Percentiles rank a stretch among this genome's conserved stretches.
Evolutionary conservation across 139 green algal genomes (phyloP).

Genomic region (Raphidocelis subcapitata): DNA sequence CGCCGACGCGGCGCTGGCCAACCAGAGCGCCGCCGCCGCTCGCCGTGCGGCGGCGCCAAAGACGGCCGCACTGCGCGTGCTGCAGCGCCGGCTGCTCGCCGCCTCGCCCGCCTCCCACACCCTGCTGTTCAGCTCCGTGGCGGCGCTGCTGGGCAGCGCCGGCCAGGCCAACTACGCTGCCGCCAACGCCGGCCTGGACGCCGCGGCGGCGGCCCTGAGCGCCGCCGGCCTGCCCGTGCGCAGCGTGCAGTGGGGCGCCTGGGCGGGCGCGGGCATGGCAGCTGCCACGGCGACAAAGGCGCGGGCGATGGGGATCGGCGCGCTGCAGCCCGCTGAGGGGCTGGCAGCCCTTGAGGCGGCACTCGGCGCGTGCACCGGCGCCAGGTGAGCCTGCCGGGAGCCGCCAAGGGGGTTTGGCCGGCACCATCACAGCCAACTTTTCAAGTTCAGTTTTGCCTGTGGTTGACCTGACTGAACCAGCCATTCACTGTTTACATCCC

Average conservation of each 20-base stretch:
- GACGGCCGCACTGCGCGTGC: conserved; percentile 14
- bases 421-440: too few relatives aligned
- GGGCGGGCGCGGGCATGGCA: conserved; percentile 59
- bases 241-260: conserved; percentile 74
- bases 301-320: conserved; percentile 55
- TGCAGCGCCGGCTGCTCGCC: not conserved
- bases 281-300: conserved; percentile 47
- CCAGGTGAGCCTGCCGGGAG: conserved; percentile 6
- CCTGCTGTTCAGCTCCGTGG: conserved; percentile 77
- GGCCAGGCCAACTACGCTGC: conserved; percentile 72
- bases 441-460: too few relatives aligned
- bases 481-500: too few relatives aligned
- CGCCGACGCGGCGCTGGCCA: conserved; percentile 43
- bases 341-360: conserved; percentile 47
- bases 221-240: conserved; percentile 22
- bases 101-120: conserved; percentile 20
- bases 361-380: conserved; percentile 6
- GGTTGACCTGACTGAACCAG: too few relatives aligned
- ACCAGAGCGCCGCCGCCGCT: conserved; percentile 35
- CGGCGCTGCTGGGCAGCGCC: conserved; percentile 63
- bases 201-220: conserved; percentile 4
- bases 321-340: conserved; percentile 42
- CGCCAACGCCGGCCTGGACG: conserved; percentile 43
- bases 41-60: conserved; percentile 61
- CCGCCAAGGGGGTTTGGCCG: too few relatives aligned